A percentile compares a stretch with the other conserved stretches of the same genome.
Conservation (phyloP, 2,329 filamentous ascomycete genomes). For the Fusarium heterosporum region DNA sequence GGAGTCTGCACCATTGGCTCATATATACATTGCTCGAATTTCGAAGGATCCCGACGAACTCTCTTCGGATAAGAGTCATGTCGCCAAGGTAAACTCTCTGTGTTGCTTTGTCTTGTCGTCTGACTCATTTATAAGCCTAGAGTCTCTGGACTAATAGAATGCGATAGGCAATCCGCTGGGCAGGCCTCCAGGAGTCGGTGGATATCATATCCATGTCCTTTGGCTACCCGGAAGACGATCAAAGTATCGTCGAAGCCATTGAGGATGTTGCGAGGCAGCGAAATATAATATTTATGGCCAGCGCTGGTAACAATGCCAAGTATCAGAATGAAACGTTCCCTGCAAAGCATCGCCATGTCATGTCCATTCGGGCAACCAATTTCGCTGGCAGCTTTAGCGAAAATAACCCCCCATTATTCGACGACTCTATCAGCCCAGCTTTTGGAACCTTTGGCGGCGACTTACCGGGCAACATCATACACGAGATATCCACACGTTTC, state of each 20-base stretch:
- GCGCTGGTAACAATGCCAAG: neutral
- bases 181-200: accelerated
- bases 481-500: accelerated
- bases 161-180: neutral
- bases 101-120: too few relatives aligned
- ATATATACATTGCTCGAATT: neutral
- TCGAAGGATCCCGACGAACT: accelerated
- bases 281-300: neutral
- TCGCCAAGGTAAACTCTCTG: neutral
- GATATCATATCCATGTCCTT: neutral
- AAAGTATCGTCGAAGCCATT: accelerated
- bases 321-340: neutral
- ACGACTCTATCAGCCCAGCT: accelerated
- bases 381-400: neutral
- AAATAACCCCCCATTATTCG: accelerated
- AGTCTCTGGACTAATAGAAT: neutral
- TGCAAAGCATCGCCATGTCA: neutral
- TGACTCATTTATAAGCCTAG: too few relatives aligned
- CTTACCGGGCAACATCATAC: accelerated
- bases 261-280: neutral
- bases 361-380: neutral
- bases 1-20: neutral
- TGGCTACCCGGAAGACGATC: accelerated
- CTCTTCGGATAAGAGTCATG: accelerated
- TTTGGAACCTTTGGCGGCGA: neutral